Conservation (phyloP, 2,329 filamentous ascomycete species). For the Alternaria novae-zelandiae region DNA sequence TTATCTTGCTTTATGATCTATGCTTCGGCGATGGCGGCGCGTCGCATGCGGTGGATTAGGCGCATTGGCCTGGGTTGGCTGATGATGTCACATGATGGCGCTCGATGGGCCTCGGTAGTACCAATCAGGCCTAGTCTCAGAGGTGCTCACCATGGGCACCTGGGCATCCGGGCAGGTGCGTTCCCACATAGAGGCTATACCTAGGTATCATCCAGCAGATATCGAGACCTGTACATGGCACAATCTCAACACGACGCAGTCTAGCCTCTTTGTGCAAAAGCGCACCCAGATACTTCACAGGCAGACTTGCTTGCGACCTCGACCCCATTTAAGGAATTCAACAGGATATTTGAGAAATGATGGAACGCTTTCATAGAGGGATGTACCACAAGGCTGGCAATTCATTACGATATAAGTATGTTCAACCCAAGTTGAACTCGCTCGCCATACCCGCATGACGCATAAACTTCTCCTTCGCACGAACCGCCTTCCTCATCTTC, state of each 20-base stretch:
- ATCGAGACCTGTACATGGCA: not conserved
- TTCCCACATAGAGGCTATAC: not conserved
- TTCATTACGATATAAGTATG: not conserved
- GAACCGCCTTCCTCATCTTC: slow-evolving; percentile 66
- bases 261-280: not conserved
- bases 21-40: not conserved
- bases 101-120: not conserved
- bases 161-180: too few species aligned
- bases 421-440: slow-evolving; percentile 72
- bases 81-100: not conserved
- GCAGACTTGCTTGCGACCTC: not conserved
- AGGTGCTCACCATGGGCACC: not conserved
- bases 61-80: not conserved
- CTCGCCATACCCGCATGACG: slow-evolving; percentile 61
- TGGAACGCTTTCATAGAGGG: not conserved
- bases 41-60: not conserved
- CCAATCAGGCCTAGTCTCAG: not conserved
- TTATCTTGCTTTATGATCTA: not conserved
- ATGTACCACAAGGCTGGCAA: not conserved
- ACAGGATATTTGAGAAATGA: not conserved
- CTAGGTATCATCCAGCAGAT: not conserved
- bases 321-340: not conserved
- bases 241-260: not conserved
- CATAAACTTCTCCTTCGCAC: slow-evolving; percentile 53
- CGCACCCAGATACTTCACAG: not conserved